phyloP scores from a whole-genome alignment of 352 stramenopile species.

The Phytophthora sansomeana region DNA sequence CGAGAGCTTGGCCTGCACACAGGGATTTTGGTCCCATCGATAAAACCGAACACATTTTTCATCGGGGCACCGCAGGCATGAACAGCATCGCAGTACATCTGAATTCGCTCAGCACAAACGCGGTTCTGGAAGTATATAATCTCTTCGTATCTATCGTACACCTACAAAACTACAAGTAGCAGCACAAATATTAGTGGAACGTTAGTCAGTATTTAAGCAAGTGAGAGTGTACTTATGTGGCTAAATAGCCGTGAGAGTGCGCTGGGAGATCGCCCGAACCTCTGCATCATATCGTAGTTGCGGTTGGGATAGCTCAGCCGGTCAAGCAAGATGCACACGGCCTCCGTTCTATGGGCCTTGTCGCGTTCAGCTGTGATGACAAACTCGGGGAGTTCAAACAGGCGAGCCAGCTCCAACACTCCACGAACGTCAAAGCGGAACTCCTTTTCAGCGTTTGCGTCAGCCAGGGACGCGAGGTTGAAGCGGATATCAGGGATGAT shows the following conservation, averaged over 20 bases:
- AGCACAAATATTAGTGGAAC: slow-evolving; percentile 3
- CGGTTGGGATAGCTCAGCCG: slow-evolving; percentile 8
- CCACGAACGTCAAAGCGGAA: slow-evolving; percentile 7
- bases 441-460: slow-evolving; percentile 5
- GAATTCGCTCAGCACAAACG: slow-evolving; percentile 10
- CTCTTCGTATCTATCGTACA: slow-evolving; percentile 7
- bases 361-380: slow-evolving; percentile 1
- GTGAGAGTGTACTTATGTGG: slow-evolving; percentile 1
- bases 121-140: slow-evolving; percentile 14
- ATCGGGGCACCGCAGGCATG: neutral
- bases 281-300: slow-evolving; percentile 4
- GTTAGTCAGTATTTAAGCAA: slow-evolving; percentile 1
- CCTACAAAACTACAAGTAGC: neutral
- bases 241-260: slow-evolving; percentile 2
- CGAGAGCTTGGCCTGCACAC: neutral
- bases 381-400: slow-evolving; percentile 4
- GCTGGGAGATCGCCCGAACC: neutral
- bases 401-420: slow-evolving; percentile 1
- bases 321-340: slow-evolving; percentile 2
- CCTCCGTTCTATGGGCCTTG: slow-evolving; percentile 5
- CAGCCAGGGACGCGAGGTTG: neutral
- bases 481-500: slow-evolving; percentile 9
- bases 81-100: slow-evolving; percentile 9
- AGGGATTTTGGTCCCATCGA: slow-evolving; percentile 11
- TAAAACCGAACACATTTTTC: slow-evolving; percentile 10